phyloP scores from a whole-genome alignment of 2,329 filamentous ascomycete species.

The Blastomyces emzantsi region DNA sequence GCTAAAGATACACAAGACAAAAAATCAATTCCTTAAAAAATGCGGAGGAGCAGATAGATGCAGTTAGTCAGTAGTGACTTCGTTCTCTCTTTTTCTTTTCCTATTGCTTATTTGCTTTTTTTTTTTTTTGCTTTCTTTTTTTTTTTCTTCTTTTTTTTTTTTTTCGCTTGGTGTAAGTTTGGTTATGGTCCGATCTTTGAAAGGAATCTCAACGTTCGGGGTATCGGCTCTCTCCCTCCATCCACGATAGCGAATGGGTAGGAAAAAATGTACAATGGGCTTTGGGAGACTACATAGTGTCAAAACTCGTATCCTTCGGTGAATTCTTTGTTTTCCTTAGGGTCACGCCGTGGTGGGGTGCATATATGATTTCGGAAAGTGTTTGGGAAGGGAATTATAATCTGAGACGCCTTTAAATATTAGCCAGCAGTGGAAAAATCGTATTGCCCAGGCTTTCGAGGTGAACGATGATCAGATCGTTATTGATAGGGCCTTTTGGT shows the following conservation, averaged over 20 bases:
- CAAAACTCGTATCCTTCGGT: neutral
- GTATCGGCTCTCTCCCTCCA: neutral
- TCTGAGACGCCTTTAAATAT: neutral
- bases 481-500: neutral
- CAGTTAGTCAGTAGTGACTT: neutral
- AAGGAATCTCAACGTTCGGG: neutral
- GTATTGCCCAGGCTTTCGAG: neutral
- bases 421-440: neutral
- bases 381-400: neutral
- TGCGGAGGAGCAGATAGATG: neutral
- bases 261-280: neutral
- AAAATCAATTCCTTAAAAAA: neutral
- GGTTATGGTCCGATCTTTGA: neutral
- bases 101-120: neutral
- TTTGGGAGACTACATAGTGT: neutral
- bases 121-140: neutral
- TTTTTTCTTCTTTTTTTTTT: neutral
- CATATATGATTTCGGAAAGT: neutral
- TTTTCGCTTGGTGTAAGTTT: neutral
- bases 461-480: neutral
- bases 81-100: neutral
- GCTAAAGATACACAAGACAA: neutral
- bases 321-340: neutral
- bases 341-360: neutral
- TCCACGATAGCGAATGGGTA: neutral